phyloP scores from a whole-genome alignment of 768 basidiomycete species.

The Suillus hirtellus region DNA sequence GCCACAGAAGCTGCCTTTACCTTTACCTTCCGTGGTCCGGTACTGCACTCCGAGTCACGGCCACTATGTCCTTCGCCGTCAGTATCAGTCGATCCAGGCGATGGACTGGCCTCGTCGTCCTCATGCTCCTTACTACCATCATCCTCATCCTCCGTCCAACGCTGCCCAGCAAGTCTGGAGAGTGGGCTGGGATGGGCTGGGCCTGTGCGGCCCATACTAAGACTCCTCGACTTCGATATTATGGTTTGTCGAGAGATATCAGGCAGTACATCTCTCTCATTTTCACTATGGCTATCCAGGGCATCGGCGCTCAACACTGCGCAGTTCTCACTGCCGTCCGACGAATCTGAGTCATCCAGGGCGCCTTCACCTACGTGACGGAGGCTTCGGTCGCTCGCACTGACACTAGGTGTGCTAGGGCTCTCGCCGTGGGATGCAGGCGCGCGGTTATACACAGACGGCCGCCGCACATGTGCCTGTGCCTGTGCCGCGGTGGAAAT shows the following conservation, averaged over 20 bases:
- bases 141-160: constrained; percentile 54
- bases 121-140: constrained; percentile 38
- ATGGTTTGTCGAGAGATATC: constrained; percentile 15
- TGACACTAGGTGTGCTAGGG: constrained; percentile 28
- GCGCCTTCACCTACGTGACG: constrained; percentile 77
- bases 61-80: constrained; percentile 49
- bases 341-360: constrained; percentile 76
- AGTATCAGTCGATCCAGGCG: constrained; percentile 60
- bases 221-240: constrained; percentile 40
- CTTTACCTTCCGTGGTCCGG: constrained; percentile 7
- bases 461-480: constrained; percentile 32
- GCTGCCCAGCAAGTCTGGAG: constrained; percentile 55
- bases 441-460: constrained; percentile 44
- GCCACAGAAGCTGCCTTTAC: constrained; percentile 29
- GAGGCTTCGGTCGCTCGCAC: constrained; percentile 46
- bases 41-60: constrained; percentile 20
- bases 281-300: constrained; percentile 33
- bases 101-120: constrained; percentile 55
- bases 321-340: constrained; percentile 31
- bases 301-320: constrained; percentile 17
- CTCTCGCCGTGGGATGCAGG: constrained; percentile 41
- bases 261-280: constrained; percentile 26
- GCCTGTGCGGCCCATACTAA: constrained; percentile 25
- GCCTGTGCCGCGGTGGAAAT: constrained; percentile 37
- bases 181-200: constrained; percentile 63